Conservation (phyloP, 2,329 filamentous ascomycete species). For the Magnaporthiopsis incrustans region DNA sequence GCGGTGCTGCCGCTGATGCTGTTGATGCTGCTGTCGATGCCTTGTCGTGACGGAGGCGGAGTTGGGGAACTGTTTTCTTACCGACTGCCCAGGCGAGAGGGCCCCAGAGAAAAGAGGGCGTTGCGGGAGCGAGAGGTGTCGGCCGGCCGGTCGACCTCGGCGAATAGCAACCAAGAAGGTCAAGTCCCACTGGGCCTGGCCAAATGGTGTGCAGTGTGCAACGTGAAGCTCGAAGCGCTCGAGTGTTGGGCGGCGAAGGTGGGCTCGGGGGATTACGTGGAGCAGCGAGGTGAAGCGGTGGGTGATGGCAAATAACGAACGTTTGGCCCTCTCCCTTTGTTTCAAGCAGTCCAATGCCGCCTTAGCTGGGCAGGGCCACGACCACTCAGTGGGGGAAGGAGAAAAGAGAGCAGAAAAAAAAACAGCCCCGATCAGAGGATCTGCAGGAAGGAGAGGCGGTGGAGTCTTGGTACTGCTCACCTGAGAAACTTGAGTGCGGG, state of each 20-base stretch:
- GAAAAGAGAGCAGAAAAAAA: not conserved
- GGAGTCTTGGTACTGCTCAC: not conserved
- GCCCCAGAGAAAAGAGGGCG: not conserved
- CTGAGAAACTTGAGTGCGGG: not conserved
- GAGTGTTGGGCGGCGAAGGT: not conserved
- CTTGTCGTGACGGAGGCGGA: not conserved
- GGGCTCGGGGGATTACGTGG: not conserved
- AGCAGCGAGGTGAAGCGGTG: not conserved
- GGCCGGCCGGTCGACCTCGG: not conserved
- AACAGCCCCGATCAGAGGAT: not conserved
- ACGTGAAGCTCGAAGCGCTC: not conserved
- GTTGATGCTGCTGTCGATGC: not conserved
- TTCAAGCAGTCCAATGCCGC: not conserved
- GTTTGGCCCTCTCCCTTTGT: not conserved
- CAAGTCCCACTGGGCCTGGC: not conserved
- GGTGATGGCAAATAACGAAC: not conserved
- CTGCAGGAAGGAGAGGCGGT: not conserved
- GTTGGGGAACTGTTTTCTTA: not conserved
- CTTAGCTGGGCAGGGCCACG: not conserved
- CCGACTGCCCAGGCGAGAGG: not conserved
- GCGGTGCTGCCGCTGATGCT: too few species aligned
- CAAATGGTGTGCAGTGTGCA: not conserved
- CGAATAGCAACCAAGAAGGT: not conserved
- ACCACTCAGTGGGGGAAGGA: not conserved
- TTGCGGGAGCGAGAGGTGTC: not conserved